Evolutionary conservation across 805 yeast genomes (phyloP).

Genomic region (Priceomyces castillae): DNA sequence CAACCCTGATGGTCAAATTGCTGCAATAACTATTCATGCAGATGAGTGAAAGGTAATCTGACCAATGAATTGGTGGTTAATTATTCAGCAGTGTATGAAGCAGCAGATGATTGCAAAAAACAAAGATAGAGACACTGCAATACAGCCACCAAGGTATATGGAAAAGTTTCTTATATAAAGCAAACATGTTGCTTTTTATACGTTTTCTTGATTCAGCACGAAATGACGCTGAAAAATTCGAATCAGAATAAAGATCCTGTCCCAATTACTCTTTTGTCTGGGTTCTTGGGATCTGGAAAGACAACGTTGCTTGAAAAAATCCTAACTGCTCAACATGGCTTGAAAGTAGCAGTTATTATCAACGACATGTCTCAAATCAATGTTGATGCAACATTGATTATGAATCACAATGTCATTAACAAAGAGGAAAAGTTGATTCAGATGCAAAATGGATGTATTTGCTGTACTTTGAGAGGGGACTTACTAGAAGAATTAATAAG

Average conservation of each 20-base stretch:
- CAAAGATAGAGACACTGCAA: too few species aligned
- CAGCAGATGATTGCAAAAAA: too few species aligned
- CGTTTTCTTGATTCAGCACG: too few species aligned
- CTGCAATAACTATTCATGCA: too few species aligned
- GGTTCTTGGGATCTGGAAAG: conserved; percentile 47
- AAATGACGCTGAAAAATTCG: background rate
- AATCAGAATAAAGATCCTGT: conserved; percentile 23
- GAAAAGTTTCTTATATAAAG: too few species aligned
- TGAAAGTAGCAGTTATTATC: conserved; percentile 44
- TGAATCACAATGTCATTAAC: conserved; percentile 37
- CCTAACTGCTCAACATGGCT: conserved; percentile 37
- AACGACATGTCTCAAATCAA: conserved; percentile 45
- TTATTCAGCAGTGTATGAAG: too few species aligned
- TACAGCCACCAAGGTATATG: too few species aligned
- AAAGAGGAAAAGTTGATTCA: conserved; percentile 45
- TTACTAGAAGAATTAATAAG: conserved; percentile 41
- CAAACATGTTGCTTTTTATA: too few species aligned
- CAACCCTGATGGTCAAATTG: too few species aligned
- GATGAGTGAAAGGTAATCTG: too few species aligned
- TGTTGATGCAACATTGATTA: conserved; percentile 42
- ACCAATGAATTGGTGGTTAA: too few species aligned
- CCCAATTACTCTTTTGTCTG: conserved; percentile 47
- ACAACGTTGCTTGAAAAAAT: conserved; percentile 46
- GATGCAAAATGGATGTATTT: conserved; percentile 48
- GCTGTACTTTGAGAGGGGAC: conserved; percentile 48